A percentile compares a stretch with the other conserved stretches of the same genome.
phyloP scores from a whole-genome alignment of 148 eudicot genomes.

The Amaranthus cruentus region DNA sequence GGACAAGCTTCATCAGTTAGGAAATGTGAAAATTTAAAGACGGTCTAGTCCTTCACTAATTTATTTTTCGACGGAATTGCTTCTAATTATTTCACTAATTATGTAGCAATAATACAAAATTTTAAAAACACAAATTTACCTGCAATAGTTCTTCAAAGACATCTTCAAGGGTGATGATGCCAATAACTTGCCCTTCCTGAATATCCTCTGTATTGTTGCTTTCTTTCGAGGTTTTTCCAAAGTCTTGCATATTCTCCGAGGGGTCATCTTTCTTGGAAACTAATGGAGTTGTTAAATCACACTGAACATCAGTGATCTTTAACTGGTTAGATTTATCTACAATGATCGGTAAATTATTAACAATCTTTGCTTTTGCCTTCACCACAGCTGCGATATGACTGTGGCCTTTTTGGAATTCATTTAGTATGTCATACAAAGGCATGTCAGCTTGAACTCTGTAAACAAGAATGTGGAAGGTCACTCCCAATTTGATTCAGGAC shows the following conservation, averaged over 20 bases:
- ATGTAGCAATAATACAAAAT: not conserved
- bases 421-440: constrained; percentile 95
- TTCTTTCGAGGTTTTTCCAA: constrained; percentile 48
- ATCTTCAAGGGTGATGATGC: constrained; percentile 95
- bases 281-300: constrained; percentile 55
- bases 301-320: constrained; percentile 21
- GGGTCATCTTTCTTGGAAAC: constrained; percentile 44
- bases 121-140: constrained; percentile 30
- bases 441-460: constrained; percentile 93
- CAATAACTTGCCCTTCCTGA: constrained; percentile 89
- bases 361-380: constrained; percentile 47
- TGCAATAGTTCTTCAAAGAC: constrained; percentile 98
- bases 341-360: constrained; percentile 28
- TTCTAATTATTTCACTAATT: no score
- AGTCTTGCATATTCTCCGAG: constrained; percentile 49
- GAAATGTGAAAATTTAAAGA: no score
- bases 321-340: constrained; percentile 34
- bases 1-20: no score
- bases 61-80: no score
- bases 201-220: constrained; percentile 36
- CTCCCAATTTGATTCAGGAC: not conserved
- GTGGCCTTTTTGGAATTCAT: constrained; percentile 94
- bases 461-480: constrained; percentile 8
- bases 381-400: constrained; percentile 99
- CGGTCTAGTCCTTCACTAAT: no score